phyloP scores from a whole-genome alignment of 139 green algal genomes.

The Coelastrella sp. region DNA sequence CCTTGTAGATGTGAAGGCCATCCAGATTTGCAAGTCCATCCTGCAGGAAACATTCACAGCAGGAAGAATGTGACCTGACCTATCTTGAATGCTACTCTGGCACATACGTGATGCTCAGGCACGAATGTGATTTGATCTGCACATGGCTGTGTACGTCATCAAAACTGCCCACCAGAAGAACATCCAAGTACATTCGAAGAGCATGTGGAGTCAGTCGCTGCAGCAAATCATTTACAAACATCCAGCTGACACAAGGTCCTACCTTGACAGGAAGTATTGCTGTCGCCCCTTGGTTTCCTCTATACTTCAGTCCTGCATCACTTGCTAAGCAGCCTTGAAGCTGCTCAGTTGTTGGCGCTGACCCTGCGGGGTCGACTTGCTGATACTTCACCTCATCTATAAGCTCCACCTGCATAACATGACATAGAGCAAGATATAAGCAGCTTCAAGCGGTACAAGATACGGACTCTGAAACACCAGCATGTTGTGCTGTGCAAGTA shows the following conservation, averaged over 20 bases:
- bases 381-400: conserved; percentile 2
- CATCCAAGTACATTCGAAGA: too few species aligned
- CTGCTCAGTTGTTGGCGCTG: neutral
- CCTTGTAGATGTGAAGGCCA: neutral
- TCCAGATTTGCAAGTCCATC: neutral
- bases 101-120: neutral
- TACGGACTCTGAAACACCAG: neutral
- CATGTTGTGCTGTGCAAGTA: neutral
- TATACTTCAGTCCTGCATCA: neutral
- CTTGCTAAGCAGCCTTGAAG: neutral
- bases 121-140: too few species aligned
- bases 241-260: too few species aligned
- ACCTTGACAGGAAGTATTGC: neutral
- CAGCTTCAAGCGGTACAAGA: neutral
- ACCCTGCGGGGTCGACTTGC: neutral
- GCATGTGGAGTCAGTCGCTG: too few species aligned
- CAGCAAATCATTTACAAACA: too few species aligned
- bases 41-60: neutral
- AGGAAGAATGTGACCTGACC: too few species aligned
- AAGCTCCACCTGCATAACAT: neutral
- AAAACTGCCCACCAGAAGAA: too few species aligned
- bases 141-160: too few species aligned
- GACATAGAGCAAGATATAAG: neutral
- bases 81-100: neutral
- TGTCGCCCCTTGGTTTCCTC: neutral